A percentile compares a stretch with the other conserved stretches of the same genome.
phyloP scores from a whole-genome alignment of 2,329 filamentous ascomycete species.

The Fusarium oligoseptatum region DNA sequence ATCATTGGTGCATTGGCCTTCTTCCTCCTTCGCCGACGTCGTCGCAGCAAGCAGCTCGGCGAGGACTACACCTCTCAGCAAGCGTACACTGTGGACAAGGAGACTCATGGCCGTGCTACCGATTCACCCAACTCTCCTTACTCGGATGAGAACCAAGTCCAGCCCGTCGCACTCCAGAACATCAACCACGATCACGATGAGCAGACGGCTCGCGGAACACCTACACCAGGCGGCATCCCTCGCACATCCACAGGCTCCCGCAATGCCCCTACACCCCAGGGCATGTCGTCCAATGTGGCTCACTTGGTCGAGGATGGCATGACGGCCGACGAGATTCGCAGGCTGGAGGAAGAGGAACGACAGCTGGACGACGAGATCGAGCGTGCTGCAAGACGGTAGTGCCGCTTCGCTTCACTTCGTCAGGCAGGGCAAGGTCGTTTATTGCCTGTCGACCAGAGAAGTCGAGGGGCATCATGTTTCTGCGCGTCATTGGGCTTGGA shows the following conservation, averaged over 20 bases:
- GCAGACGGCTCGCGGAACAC: constrained; percentile 7
- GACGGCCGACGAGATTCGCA: constrained; percentile 68
- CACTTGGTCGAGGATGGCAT: constrained; percentile 72
- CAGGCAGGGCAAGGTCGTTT: constrained; percentile 11
- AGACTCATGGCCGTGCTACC: constrained; percentile 52
- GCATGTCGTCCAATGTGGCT: constrained; percentile 56
- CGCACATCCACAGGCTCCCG: constrained; percentile 39
- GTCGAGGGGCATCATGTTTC: constrained; percentile 23
- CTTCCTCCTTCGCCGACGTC: constrained; percentile 59
- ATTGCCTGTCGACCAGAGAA: constrained; percentile 12
- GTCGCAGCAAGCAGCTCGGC: constrained; percentile 42
- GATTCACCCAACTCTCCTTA: constrained; percentile 60
- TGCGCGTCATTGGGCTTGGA: constrained; percentile 39
- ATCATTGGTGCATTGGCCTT: constrained; percentile 57
- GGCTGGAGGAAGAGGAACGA: constrained; percentile 70
- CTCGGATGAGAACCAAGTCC: constrained; percentile 55
- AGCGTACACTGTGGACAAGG: constrained; percentile 63
- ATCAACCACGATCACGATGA: constrained; percentile 9
- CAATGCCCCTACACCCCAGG: constrained; percentile 47
- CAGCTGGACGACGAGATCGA: constrained; percentile 70
- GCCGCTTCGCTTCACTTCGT: constrained; percentile 6
- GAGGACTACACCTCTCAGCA: constrained; percentile 45
- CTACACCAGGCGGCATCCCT: constrained; percentile 20
- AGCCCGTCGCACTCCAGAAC: constrained; percentile 43
- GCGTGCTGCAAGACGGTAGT: constrained; percentile 53